Base-by-base conservation (phyloP, 495 filamentous ascomycete species). In the Mycothermus thermophilus region DNA sequence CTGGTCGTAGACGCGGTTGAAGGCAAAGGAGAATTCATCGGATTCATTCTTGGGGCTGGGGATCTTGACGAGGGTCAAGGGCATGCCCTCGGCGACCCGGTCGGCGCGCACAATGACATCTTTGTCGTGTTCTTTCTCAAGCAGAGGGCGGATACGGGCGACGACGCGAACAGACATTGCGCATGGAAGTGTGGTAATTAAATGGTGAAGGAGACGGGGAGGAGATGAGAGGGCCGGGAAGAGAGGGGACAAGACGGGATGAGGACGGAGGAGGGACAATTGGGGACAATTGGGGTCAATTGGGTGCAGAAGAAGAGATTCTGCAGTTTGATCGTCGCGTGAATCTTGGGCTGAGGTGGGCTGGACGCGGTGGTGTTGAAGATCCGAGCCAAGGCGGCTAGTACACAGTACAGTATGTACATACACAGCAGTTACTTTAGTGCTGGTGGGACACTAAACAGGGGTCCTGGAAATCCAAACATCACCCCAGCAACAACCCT, bases 21-120 rank as follows among this genome's bases (percentile, higher is more conserved):
- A 97, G 19, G 87, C 76, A 50, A 96, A 97, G 15, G 80, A 80
- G 57, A 88, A 97, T 39, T 83, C 77, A 51, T 97, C 90, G 5
- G 71, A 64, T 41, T 81, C 80, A 41, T 95, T 94, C 62, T 87
- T 93, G 0, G 88, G 87, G 56, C 84, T 96, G 14, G 90, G 90
- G 48, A 97, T 93, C 43, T 82, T 79, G 43, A 97, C 75, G 9
- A 86, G 55, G 8, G 74, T 87, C 36, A 51, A 52, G 5, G 63
- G 55, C 42, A 54, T 68, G 8, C 73, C 71, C 23, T 79, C 72
- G 5, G 73, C 69, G 44, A 54, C 56, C 45, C 56, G 50, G 50
- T 72, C 63, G 0, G 78, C 72, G 13, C 64, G 71, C 32, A 97
- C 75, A 47, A 97, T 93, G 46, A 77, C 66, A 55, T 97, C 88